Evolutionary conservation across 2,329 filamentous ascomycete genomes (phyloP).

Genomic region (Stemphylium beticola): DNA sequence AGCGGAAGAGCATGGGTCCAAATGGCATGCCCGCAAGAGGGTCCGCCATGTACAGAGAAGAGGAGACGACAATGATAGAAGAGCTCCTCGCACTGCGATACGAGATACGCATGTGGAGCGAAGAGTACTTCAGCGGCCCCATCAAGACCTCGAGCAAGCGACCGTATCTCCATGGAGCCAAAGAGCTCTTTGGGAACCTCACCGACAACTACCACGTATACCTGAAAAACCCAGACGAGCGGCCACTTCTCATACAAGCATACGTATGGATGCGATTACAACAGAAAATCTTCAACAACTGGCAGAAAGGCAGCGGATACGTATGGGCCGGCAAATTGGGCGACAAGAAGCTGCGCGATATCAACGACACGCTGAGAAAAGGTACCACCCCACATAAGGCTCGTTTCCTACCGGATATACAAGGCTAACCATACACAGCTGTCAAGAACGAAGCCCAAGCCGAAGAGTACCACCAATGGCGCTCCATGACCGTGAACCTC

Average conservation of each 20-base stretch:
- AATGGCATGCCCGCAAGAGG: conserved; percentile 36
- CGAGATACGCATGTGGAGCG: conserved; percentile 45
- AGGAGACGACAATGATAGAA: conserved; percentile 46
- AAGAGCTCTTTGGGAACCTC: conserved; percentile 41
- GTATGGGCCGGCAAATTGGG: conserved; percentile 48
- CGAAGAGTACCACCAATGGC: conserved; percentile 47
- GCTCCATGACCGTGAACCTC: conserved; percentile 44
- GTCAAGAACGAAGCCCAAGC: conserved; percentile 47
- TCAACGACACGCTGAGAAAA: conserved; percentile 47
- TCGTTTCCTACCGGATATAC: background rate
- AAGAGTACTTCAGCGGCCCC: conserved; percentile 44
- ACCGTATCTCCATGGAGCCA: conserved; percentile 40
- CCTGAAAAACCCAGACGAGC: conserved; percentile 39
- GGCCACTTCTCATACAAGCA: conserved; percentile 46
- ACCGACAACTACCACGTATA: conserved; percentile 45
- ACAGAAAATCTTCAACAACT: conserved; percentile 46
- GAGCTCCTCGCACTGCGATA: conserved; percentile 43
- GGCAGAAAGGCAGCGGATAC: conserved; percentile 45
- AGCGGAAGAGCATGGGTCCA: conserved; percentile 40
- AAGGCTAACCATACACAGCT: conserved; percentile 29
- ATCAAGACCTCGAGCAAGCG: conserved; percentile 35
- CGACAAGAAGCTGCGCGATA: conserved; percentile 43
- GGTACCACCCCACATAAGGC: conserved; percentile 21
- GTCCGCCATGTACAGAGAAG: conserved; percentile 41
- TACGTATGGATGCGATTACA: conserved; percentile 47